Evolutionary conservation across 1,284 basidiomycete genomes (phyloP).

Genomic region (Boletellus sp.): DNA sequence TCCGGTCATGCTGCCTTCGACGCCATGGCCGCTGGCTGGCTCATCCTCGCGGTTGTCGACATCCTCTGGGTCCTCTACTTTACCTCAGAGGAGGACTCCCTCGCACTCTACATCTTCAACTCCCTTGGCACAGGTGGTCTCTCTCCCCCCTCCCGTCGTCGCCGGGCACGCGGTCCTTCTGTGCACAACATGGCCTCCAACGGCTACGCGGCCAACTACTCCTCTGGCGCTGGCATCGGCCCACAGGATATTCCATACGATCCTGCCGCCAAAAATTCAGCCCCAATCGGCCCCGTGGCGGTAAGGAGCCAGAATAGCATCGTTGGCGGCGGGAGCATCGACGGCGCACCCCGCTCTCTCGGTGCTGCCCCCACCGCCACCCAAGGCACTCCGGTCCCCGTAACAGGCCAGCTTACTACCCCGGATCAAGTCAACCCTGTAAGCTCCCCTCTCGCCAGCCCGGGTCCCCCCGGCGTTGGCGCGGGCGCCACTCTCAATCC

Average conservation of each 20-base stretch:
- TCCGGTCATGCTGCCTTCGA: constrained; percentile 50
- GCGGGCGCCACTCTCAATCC: constrained; percentile 37
- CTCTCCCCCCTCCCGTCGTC: constrained; percentile 70
- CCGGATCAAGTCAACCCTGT: constrained; percentile 45
- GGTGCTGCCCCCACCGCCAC: constrained; percentile 27
- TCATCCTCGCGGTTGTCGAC: constrained; percentile 86
- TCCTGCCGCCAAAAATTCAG: constrained; percentile 49
- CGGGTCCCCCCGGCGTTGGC: constrained; percentile 51
- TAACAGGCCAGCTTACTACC: constrained; percentile 44
- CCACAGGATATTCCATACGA: constrained; percentile 58
- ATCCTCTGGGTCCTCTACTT: constrained; percentile 96
- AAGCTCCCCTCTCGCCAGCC: constrained; percentile 61
- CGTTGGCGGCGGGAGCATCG: constrained; percentile 47
- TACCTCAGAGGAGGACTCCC: constrained; percentile 91
- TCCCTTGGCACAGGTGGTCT: constrained; percentile 83
- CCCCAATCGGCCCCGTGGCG: constrained; percentile 36
- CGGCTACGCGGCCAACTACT: constrained; percentile 58
- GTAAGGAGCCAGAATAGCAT: constrained; percentile 66
- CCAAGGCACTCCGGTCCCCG: constrained; percentile 39
- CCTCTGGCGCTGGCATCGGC: constrained; percentile 60
- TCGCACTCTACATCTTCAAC: constrained; percentile 81
- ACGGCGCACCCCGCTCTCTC: constrained; percentile 45
- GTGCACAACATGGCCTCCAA: constrained; percentile 63
- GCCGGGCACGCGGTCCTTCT: constrained; percentile 58
- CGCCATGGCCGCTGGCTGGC: constrained; percentile 91